Conservation (phyloP, 106 monocot species). For the Hemerocallis citrina region DNA sequence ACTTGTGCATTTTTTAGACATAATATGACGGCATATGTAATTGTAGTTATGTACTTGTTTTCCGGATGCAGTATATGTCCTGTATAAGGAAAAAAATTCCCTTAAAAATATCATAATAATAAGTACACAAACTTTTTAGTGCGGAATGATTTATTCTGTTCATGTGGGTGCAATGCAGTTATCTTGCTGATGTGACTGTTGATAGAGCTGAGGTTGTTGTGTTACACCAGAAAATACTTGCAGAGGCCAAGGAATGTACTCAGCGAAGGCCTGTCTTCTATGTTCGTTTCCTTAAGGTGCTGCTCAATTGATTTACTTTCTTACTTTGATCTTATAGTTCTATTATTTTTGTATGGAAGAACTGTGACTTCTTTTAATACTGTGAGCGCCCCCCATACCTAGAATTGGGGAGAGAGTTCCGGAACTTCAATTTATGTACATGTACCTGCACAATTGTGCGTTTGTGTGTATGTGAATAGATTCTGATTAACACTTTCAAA, state of each 20-base stretch:
- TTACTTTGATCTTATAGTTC: background rate
- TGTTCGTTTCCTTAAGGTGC: constrained; percentile 67
- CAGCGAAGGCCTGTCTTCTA: constrained; percentile 58
- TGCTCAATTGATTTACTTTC: background rate
- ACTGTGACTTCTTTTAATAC: no score
- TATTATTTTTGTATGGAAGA: no score
- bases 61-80: background rate
- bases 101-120: background rate
- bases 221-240: constrained; percentile 63
- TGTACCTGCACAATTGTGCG: no score
- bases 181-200: constrained; percentile 46
- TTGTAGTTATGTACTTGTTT: background rate
- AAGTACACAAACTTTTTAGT: background rate
- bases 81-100: background rate
- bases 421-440: no score
- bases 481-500: no score
- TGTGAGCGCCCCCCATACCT: no score
- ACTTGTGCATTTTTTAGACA: background rate
- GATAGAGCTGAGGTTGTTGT: constrained; percentile 71
- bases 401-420: no score
- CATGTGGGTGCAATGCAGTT: constrained; percentile 14
- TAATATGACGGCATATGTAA: no score
- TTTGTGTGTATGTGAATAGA: no score
- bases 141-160: no score
- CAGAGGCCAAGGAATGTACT: constrained; percentile 39